Evolutionary conservation across 352 stramenopile genomes (phyloP), one percentile per base, ranked within the genome.

Genomic region (Phytophthora meadii): DNA sequence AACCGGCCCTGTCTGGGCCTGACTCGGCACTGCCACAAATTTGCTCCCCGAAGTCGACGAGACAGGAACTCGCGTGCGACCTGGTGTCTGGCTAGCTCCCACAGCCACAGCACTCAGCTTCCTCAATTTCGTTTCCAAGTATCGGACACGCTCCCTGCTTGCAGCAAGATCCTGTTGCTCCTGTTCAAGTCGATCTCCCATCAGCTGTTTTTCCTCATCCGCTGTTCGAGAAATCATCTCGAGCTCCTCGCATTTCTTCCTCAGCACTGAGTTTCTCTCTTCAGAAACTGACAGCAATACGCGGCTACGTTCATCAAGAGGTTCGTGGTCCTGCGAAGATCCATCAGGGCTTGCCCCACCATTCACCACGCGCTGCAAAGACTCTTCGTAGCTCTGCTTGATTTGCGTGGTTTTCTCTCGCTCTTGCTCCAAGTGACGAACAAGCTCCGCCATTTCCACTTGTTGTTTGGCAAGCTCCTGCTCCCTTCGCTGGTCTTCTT

Each of bases 351-450:
- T 54, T 34, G 68, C 32, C 28, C 76, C 52, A 41, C 72, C 69
- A 30, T 79, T 80, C 14, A 92, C 78, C 28, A 95, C 82, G 30
- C 88, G 86, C 50, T 92, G 84, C 24, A 95, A 52, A 12, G 87
- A 91, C 47, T 95, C 86, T 59, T 95, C 87, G 54, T 94, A 95
- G 37, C 75, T 93, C 39, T 85, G 73, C 57, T 93, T 94, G 45
- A 94, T 84, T 63, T 91, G 85, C 55, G 86, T 73, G n/a, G 82
- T 82, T 57, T 88, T 81, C 30, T 85, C 77, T 49, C 86, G 81
- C 56, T 93, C 80, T 63, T 91, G 81, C 52, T 94, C 82, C 15
- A 95, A 68, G 42, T 79, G 61, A 36, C 60, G 76, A 25, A 67
- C 54, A 51, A 94, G 74, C 22, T 95, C 86, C 9, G 47, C 73